Conservation (phyloP, 345 rosid species). For the Melaleuca alternifolia region DNA sequence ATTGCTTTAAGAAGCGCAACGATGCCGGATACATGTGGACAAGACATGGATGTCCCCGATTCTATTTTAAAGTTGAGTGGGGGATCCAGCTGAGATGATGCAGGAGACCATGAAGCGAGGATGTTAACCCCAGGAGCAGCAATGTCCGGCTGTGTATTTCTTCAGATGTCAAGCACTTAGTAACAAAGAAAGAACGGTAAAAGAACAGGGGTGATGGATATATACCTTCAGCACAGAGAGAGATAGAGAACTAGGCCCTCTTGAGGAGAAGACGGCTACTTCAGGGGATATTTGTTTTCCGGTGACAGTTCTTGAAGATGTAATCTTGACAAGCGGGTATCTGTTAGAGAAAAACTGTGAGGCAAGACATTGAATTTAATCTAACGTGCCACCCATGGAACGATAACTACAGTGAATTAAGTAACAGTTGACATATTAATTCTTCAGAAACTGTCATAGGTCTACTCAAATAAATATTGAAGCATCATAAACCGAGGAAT, state of each 20-base stretch:
- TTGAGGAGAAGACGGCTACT: slow-evolving; percentile 42
- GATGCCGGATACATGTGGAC: slow-evolving; percentile 46
- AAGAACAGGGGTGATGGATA: neutral
- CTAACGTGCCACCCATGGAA: neutral
- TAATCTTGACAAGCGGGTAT: slow-evolving; percentile 31
- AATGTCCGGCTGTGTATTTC: slow-evolving; percentile 40
- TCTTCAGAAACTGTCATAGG: neutral
- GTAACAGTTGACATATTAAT: neutral
- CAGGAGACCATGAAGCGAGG: slow-evolving; percentile 51
- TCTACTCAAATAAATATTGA: neutral
- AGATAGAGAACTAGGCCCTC: slow-evolving; percentile 52
- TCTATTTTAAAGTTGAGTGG: slow-evolving; percentile 24
- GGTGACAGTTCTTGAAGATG: slow-evolving; percentile 21
- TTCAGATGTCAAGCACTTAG: neutral
- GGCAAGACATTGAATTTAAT: neutral
- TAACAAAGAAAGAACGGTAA: neutral
- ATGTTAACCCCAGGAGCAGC: slow-evolving; percentile 58
- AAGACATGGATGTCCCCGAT: slow-evolving; percentile 57
- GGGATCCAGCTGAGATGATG: neutral
- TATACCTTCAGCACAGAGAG: slow-evolving; percentile 43
- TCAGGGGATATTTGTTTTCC: slow-evolving; percentile 42
- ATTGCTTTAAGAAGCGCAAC: slow-evolving; percentile 38
- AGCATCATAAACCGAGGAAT: neutral
- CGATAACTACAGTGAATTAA: neutral
- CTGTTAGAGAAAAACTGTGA: slow-evolving; percentile 6